Evolutionary conservation across 2,329 filamentous ascomycete genomes (phyloP).

Genomic region (Metarhizium anisopliae): DNA sequence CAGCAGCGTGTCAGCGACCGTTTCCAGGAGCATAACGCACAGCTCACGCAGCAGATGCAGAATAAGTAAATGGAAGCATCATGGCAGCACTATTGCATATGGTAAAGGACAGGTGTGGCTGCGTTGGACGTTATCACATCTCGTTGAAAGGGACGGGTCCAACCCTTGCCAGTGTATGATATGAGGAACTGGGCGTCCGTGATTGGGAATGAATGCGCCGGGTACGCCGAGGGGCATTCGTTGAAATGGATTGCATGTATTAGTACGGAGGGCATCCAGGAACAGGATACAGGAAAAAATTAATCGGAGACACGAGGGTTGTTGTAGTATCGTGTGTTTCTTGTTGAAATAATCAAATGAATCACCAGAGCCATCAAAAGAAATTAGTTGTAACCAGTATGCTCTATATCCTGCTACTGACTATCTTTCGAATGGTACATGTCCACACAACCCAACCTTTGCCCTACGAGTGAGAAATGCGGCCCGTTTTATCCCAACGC

Average conservation of each 20-base stretch:
- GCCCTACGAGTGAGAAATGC: background rate
- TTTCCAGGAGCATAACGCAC: conserved; percentile 66
- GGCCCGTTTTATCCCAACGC: conserved; percentile 10
- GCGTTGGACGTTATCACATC: background rate
- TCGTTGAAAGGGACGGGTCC: background rate
- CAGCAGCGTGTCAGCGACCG: conserved; percentile 84
- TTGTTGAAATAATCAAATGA: background rate
- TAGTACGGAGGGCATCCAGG: background rate
- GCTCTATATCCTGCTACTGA: background rate
- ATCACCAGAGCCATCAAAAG: background rate
- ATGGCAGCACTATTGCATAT: background rate
- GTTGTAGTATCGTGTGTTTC: background rate
- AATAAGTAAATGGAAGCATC: conserved; percentile 26
- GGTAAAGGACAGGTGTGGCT: background rate
- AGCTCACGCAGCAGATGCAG: conserved; percentile 45
- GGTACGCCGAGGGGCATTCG: background rate
- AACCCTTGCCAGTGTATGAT: conserved; percentile 3
- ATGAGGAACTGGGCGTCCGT: background rate
- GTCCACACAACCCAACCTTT: background rate
- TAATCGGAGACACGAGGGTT: background rate
- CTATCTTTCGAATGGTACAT: background rate
- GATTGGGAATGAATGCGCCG: background rate
- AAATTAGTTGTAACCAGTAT: background rate
- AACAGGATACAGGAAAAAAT: background rate
- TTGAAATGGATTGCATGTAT: background rate